Evolutionary conservation across 768 basidiomycete species (phyloP).

Genomic region (Termitomyces titanicus): DNA sequence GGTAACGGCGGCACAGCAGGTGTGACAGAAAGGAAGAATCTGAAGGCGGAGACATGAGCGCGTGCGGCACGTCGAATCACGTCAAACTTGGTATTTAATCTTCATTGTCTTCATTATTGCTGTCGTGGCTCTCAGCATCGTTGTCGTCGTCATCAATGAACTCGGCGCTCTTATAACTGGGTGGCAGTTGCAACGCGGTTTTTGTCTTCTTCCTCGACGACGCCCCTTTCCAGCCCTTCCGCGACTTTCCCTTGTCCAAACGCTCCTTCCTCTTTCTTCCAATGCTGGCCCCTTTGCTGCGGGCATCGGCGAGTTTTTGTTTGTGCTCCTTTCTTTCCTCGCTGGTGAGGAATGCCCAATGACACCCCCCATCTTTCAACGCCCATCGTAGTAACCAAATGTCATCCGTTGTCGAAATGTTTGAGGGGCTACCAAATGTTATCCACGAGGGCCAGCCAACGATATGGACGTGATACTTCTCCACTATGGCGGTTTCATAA

Average conservation of each 20-base stretch:
- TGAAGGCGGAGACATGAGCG: too few species aligned
- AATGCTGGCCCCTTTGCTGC: background rate
- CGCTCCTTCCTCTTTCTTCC: background rate
- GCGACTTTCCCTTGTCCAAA: slow-evolving; percentile 1
- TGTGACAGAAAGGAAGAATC: too few species aligned
- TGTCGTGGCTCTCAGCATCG: too few species aligned
- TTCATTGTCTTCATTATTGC: too few species aligned
- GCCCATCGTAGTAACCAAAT: background rate
- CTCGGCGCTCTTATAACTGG: slow-evolving; percentile 1
- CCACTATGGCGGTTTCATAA: background rate
- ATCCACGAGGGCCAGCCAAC: background rate
- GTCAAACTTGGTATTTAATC: too few species aligned
- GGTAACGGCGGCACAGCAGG: too few species aligned
- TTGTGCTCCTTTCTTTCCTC: background rate
- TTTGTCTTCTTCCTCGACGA: background rate
- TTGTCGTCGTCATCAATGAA: background rate
- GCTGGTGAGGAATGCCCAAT: background rate
- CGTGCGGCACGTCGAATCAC: too few species aligned
- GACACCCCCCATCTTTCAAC: background rate
- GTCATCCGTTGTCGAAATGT: background rate
- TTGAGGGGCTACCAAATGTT: background rate
- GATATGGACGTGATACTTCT: slow-evolving; percentile 1
- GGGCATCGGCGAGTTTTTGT: background rate
- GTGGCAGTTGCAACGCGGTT: background rate
- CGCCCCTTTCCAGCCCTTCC: background rate